phyloP scores from a whole-genome alignment of 148 eudicot species.

The Camellia lanceoleosa region DNA sequence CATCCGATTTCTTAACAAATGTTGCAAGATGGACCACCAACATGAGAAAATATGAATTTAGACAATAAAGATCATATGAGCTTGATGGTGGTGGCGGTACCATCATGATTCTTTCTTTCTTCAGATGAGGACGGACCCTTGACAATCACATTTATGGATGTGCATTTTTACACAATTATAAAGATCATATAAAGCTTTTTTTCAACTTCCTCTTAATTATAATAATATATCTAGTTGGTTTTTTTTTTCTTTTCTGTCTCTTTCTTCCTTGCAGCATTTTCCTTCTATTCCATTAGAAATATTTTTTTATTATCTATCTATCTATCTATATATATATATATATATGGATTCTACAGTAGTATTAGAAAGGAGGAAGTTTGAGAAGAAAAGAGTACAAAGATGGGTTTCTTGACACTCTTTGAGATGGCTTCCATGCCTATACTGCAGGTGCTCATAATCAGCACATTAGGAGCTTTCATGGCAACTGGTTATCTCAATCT shows the following conservation, averaged over 20 bases:
- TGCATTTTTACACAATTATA: not conserved
- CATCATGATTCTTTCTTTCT: constrained; percentile 9
- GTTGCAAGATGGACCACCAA: no score
- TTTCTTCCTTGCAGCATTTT: constrained; percentile 7
- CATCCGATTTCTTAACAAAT: no score
- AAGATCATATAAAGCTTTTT: not conserved
- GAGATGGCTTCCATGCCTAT: constrained; percentile 35
- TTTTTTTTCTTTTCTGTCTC: not conserved
- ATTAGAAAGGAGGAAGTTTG: not conserved
- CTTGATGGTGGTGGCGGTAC: not conserved
- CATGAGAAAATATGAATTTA: no score
- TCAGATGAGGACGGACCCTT: not conserved
- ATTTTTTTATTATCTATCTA: not conserved
- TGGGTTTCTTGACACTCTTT: constrained; percentile 30
- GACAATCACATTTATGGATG: no score
- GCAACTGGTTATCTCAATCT: constrained; percentile 33
- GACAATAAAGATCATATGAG: no score
- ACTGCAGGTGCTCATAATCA: constrained; percentile 30
- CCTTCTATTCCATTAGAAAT: constrained; percentile 8
- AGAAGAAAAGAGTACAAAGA: constrained; percentile 12
- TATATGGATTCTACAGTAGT: no score
- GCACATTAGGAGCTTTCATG: constrained; percentile 40
- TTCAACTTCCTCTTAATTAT: not conserved
- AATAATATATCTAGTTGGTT: no score
- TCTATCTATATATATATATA: no score